Evolutionary conservation across 768 basidiomycete genomes (phyloP).

Genomic region (Panaeolus papilionaceus): DNA sequence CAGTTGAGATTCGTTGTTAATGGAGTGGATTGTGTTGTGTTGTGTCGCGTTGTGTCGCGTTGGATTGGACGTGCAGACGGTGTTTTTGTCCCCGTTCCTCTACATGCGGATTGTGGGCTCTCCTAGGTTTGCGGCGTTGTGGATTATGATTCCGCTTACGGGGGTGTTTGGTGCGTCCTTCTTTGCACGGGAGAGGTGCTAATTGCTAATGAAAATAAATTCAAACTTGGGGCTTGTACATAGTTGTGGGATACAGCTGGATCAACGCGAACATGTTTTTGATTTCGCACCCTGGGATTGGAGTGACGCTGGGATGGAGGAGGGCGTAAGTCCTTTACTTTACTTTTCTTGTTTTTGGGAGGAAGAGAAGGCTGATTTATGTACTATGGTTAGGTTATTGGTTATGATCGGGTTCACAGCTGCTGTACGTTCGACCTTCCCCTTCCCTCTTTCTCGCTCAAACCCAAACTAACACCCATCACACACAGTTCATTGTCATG

Average conservation of each 20-base stretch:
- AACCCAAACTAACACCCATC: neutral
- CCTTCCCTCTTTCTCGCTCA: neutral
- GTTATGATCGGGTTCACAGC: constrained; percentile 53
- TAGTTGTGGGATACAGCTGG: constrained; percentile 49
- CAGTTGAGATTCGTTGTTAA: too few species aligned
- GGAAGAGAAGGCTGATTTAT: neutral
- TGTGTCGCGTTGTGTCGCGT: too few species aligned
- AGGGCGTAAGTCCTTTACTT: constrained; percentile 40
- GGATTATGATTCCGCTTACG: constrained; percentile 46
- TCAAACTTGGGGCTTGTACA: too few species aligned
- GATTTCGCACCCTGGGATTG: constrained; percentile 40
- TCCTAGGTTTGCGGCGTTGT: constrained; percentile 40
- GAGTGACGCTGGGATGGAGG: constrained; percentile 47
- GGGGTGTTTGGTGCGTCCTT: constrained; percentile 44
- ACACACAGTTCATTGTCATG: constrained; percentile 46
- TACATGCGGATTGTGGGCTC: constrained; percentile 42
- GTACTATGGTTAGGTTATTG: constrained; percentile 36
- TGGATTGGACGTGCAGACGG: constrained; percentile 34
- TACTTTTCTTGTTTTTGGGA: neutral
- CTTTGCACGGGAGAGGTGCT: too few species aligned
- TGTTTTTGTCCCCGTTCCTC: constrained; percentile 41
- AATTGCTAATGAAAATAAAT: too few species aligned
- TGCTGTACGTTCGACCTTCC: constrained; percentile 35
- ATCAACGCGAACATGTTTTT: constrained; percentile 39
- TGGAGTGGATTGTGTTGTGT: too few species aligned